Conservation (phyloP, 2,329 filamentous ascomycete species). For the Verticillium nonalfalfae region DNA sequence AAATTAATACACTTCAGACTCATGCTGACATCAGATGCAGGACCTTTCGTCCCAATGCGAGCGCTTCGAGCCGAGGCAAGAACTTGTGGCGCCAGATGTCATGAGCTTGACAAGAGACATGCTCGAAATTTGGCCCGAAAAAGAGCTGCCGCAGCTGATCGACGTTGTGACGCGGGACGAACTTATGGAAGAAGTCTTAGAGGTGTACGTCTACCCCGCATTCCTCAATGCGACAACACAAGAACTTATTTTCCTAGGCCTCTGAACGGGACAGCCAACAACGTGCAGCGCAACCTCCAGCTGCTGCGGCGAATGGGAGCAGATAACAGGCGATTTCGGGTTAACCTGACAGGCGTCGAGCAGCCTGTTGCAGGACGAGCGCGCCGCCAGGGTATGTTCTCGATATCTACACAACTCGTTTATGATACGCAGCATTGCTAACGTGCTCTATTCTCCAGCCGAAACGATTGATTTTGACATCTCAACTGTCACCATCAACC, state of each 20-base stretch:
- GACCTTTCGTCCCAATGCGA: constrained; percentile 18
- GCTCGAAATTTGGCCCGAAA: constrained; percentile 23
- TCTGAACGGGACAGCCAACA: constrained; percentile 4
- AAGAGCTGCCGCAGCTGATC: constrained; percentile 16
- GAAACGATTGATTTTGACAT: constrained; percentile 24
- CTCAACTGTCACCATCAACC: constrained; percentile 16
- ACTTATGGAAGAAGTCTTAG: constrained; percentile 24
- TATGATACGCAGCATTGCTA: background rate
- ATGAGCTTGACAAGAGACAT: constrained; percentile 13
- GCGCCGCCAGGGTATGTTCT: constrained; percentile 8
- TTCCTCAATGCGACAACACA: background rate
- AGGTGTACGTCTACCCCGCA: constrained; percentile 3
- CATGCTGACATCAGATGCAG: constrained; percentile 8
- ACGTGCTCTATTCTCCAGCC: background rate
- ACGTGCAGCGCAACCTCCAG: constrained; percentile 9
- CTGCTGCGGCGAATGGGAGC: constrained; percentile 17
- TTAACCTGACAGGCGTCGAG: constrained; percentile 12
- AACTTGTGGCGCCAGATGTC: constrained; percentile 17
- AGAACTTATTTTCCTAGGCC: constrained; percentile 4
- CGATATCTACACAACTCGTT: too few relatives aligned
- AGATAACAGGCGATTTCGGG: constrained; percentile 17
- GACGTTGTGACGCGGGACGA: constrained; percentile 23
- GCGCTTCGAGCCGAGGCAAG: constrained; percentile 14
- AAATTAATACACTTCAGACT: background rate
- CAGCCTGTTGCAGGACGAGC: background rate